Base-by-base conservation (phyloP, 768 basidiomycete genomes). In the Nidularia pulvinata region DNA sequence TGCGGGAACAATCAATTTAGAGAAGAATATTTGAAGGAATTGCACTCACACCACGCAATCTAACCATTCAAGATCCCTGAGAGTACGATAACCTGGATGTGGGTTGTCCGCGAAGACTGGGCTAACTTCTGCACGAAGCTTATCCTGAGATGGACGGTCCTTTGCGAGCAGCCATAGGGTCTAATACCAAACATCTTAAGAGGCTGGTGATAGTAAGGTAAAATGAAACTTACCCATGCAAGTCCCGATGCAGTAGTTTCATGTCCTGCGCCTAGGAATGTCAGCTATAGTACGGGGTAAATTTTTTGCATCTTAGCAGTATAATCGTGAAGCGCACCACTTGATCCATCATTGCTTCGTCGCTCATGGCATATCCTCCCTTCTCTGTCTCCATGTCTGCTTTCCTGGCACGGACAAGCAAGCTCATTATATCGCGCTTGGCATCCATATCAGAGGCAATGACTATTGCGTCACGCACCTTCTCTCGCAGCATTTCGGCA, bases 111-210 rank as follows among this genome's bases (percentile, higher is more conserved):
- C 55, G 39, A 75, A 68, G 1, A 82, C 54, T 0, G 77, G 71
- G 0, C 67, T 59, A n/a, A 83, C 65, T 63, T 88, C 85, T 4
- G 76, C 75, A 4, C 85, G 77, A 2, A 88, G 72, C 43, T 70
- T 72, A 5, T 64, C 67, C 62, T 86, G 85, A 48, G 72, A 65
- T 16, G 74, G 70, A 3, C 69, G 75, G 60, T 84, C 68, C 39
- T 79, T 78, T 7, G 82, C 76, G 11, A 86, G 73, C 22, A 81
- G 69, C 80, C 80, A 82, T 6, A 82, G 66, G 0, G 80, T 78
- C 80, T 77, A 39, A 55, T 11, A 32, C 43, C 16, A 62, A 5
- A 64, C 48, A 14, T 56, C 30, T 42, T 30, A 43, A 22, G 9
- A 51, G 33, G 34, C 9, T 32, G 9, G 33, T 5, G 7, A 42